Conservation (phyloP, 164 flowering plant genomes). For the Vitis riparia region DNA sequence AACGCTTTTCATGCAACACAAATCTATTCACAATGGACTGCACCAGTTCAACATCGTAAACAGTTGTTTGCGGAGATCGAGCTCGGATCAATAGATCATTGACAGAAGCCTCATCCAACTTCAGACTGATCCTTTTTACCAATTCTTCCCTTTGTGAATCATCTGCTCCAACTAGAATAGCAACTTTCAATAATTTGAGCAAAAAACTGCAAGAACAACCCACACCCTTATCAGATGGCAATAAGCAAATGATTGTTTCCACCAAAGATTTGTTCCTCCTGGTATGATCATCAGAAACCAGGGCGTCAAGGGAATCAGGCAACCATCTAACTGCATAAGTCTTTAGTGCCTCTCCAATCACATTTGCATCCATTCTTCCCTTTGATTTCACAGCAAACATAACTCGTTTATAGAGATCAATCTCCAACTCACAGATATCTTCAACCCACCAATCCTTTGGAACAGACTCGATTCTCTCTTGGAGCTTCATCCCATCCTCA, state of each 20-base stretch:
- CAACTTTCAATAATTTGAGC: constrained; percentile 71
- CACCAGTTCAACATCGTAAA: constrained; percentile 69
- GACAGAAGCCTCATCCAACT: constrained; percentile 69
- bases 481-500: constrained; percentile 30
- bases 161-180: constrained; percentile 65
- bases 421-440: constrained; percentile 85
- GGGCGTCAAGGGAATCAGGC: constrained; percentile 59
- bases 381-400: constrained; percentile 74
- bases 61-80: constrained; percentile 41
- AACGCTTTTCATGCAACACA: constrained; percentile 28
- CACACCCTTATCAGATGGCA: constrained; percentile 56
- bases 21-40: constrained; percentile 49
- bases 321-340: constrained; percentile 77
- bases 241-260: constrained; percentile 64
- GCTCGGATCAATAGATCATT: constrained; percentile 80
- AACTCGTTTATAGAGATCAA: constrained; percentile 72
- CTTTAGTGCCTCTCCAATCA: constrained; percentile 78
- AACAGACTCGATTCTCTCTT: constrained; percentile 38
- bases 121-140: constrained; percentile 52
- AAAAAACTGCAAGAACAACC: constrained; percentile 83
- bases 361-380: constrained; percentile 70
- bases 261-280: constrained; percentile 54
- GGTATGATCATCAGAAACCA: constrained; percentile 51
- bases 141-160: constrained; percentile 57
- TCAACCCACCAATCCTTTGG: constrained; percentile 97